A percentile compares a stretch with the other conserved stretches of the same genome.
phyloP scores from a whole-genome alignment of 805 yeast species.

The Starmerella scarabaei region DNA sequence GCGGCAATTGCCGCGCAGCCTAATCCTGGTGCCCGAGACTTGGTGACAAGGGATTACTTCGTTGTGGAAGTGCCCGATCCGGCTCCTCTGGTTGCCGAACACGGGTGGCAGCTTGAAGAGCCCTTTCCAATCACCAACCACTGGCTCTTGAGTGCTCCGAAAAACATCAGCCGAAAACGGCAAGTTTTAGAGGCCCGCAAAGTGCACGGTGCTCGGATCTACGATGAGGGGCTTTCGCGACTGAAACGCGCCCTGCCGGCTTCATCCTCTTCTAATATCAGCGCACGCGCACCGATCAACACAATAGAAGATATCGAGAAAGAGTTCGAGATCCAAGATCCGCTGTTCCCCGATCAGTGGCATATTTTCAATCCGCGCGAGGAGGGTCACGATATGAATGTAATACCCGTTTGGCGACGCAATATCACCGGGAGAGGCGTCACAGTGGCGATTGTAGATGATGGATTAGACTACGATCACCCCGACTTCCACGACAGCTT shows the following conservation, averaged over 20 bases:
- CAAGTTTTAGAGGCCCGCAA: constrained; percentile 3
- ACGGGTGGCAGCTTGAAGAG: constrained; percentile 18
- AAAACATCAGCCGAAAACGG: neutral
- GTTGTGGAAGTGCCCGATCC: constrained; percentile 19
- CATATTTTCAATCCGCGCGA: constrained; percentile 63
- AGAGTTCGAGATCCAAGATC: constrained; percentile 63
- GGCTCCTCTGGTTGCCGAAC: neutral
- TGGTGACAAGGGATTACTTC: constrained; percentile 14
- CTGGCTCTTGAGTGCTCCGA: constrained; percentile 20
- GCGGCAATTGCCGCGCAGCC: constrained; percentile 16
- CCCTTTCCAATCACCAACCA: constrained; percentile 22
- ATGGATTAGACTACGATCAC: constrained; percentile 77
- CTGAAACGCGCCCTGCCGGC: constrained; percentile 16
- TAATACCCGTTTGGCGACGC: constrained; percentile 69
- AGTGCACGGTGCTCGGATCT: constrained; percentile 1
- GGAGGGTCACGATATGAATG: constrained; percentile 79
- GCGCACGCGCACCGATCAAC: neutral
- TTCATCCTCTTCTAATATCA: neutral
- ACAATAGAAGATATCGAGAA: constrained; percentile 18
- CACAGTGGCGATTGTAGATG: constrained; percentile 83
- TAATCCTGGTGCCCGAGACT: constrained; percentile 17
- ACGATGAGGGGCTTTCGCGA: constrained; percentile 1
- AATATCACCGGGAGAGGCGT: constrained; percentile 71
- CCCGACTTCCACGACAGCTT: constrained; percentile 58
- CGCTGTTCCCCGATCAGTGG: constrained; percentile 79